phyloP scores from a whole-genome alignment of 139 green algal species.

The Picochlorum sp. region DNA sequence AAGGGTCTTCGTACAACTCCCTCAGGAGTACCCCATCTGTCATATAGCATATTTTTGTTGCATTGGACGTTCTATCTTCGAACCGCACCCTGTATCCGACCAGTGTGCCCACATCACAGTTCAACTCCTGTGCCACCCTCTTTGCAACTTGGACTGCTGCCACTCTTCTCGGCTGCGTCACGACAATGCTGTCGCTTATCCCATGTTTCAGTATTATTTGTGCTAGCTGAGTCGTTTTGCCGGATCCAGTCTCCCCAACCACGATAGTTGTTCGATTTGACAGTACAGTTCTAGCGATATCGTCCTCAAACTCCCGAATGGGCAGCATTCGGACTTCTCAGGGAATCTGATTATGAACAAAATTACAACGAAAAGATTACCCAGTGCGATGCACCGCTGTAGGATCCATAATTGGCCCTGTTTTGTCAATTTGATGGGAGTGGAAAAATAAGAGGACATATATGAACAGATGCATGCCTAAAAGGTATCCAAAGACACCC shows the following conservation, averaged over 20 bases:
- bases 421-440: conserved; percentile 10
- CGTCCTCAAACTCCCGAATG: conserved; percentile 41
- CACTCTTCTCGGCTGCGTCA: conserved; percentile 89
- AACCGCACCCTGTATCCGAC: conserved; percentile 94
- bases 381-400: no score
- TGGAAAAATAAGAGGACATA: conserved; percentile 44
- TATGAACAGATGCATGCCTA: conserved; percentile 64
- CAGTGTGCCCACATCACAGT: conserved; percentile 55
- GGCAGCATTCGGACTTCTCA: conserved; percentile 30
- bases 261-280: conserved; percentile 50
- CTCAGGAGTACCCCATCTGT: conserved; percentile 89
- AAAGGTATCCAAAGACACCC: conserved; percentile 49
- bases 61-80: conserved; percentile 64
- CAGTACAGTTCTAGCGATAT: conserved; percentile 52
- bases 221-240: conserved; percentile 83
- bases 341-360: no score
- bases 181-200: conserved; percentile 52
- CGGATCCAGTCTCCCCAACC: conserved; percentile 77
- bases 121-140: conserved; percentile 78
- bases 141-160: conserved; percentile 76
- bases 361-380: no score
- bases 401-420: no score
- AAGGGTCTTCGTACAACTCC: conserved; percentile 73
- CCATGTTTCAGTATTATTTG: conserved; percentile 66
- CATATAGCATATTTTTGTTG: conserved; percentile 75